Evolutionary conservation across 2,329 filamentous ascomycete species (phyloP), one percentile per base, ranked within the genome.

Genomic region (Trichoderma koningii): DNA sequence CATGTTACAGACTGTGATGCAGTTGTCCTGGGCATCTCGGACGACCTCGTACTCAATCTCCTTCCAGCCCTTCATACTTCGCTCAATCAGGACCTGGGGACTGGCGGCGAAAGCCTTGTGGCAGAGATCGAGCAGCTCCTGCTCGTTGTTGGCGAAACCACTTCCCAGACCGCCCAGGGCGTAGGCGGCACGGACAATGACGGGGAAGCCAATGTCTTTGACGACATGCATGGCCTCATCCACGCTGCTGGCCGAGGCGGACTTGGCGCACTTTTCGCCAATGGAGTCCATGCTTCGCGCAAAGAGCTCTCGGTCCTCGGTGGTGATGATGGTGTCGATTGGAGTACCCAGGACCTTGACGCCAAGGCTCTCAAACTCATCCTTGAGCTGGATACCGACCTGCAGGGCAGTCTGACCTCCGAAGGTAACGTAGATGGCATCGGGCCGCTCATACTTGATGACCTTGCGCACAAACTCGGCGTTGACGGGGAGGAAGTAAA

Each of bases 51-150:
- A 99, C 78, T 99, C 95, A 68, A 98, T 96, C 79, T 99, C 95
- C 79, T 99, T 99, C 95, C 95, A 99, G 66, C 95, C 95, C 82
- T 98, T 98, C 94, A 99, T 98, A 81, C 92, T 96, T 77, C 91
- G 89, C 82, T 99, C 95, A 72, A 99, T 96, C 63, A 99, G 85
- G 7, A 99, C 92, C 76, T 99, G 95, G 9, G 95, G 95, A 75
- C 92, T 97, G 70, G 91, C 93, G 30, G 95, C 93, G 70, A 99
- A 93, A 7, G 95, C 94, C 79, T 96, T 97, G 77, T 91, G 89
- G 83, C 95, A 98, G 52, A 98, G 89, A 2, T 94, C 91, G 41
- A 90, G 80, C 50, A 98, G 83, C 77, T 99, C 88, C 2, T 85
- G 78, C 71, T 96, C 88, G 76, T 98, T 88, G 72, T 97, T 89